Base-by-base conservation (phyloP, 2,329 filamentous ascomycete species). In the Fusarium pseudograminearum region DNA sequence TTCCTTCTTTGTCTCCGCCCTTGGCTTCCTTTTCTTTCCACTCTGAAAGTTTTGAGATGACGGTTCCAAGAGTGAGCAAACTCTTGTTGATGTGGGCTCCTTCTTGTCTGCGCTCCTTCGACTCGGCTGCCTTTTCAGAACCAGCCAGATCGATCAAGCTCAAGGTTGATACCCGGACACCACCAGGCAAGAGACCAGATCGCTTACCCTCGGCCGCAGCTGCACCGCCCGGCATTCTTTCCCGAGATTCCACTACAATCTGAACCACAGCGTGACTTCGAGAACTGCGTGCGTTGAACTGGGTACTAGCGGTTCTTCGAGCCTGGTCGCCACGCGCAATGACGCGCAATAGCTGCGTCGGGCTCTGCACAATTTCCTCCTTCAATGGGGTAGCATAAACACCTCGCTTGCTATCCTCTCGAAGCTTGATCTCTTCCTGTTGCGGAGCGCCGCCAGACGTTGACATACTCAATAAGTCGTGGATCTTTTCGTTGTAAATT, bases 51-150 rank as follows among this genome's bases (percentile, higher is more conserved):
- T 92, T 92, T 14, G 93, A 92, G 77, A 99, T 98, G 75, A 99
- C 96, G 2, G 93, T 99, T 53, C 96, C 96, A 5, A 99, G 84
- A 1, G 96, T 99, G 61, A 99, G 88, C 76, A 99, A 82, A 79
- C 94, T 98, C 83, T 98, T 98, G 84, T 99, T 99, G 82, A 99
- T 99, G 78, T 99, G 96, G 15, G 95, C 95, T 68, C 96, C 96
- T 81, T 99, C 96, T 18, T 93, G 93, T 46, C 96, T 88, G 55
- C 96, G 89, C 81, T 98, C 96, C 78, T 98, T 99, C 57, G 91
- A 92, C 76, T 98, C 96, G 5, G 96, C 96, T 41, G 96, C 96
- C 80, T 95, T 93, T 78, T 99, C 96, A 1, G 96, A 98, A 40
- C 96, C 96, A 57, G 96, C 96, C 72, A 99, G 84, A 86, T 99